phyloP scores from a whole-genome alignment of 768 basidiomycete genomes.

The Leccinum fibrillosum region DNA sequence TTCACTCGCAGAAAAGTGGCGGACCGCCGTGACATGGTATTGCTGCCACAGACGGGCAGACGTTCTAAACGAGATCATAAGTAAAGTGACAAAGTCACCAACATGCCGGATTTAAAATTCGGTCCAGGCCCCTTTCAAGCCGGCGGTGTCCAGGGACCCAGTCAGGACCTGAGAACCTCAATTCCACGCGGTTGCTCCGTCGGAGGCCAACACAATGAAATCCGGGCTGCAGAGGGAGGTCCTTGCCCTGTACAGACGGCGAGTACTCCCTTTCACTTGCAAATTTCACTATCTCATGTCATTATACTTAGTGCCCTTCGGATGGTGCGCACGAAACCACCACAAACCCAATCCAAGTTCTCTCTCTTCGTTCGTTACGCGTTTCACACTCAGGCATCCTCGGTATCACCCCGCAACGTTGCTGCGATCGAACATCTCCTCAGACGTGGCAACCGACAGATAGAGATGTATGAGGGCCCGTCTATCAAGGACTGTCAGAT shows the following conservation, averaged over 20 bases:
- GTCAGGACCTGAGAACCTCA: slow-evolving; percentile 6
- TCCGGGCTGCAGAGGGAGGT: slow-evolving; percentile 56
- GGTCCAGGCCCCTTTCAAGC: slow-evolving; percentile 5
- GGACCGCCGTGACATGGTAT: neutral
- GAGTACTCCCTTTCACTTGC: neutral
- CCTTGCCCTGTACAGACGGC: slow-evolving; percentile 55
- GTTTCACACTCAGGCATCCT: slow-evolving; percentile 62
- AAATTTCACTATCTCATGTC: slow-evolving; percentile 5
- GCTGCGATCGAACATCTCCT: slow-evolving; percentile 72
- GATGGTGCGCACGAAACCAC: slow-evolving; percentile 68
- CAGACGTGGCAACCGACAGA: slow-evolving; percentile 61
- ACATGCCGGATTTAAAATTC: neutral
- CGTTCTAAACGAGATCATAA: slow-evolving; percentile 18
- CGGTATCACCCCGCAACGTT: slow-evolving; percentile 63
- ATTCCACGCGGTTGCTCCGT: neutral
- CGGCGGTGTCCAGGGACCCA: slow-evolving; percentile 22
- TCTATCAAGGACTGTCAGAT: slow-evolving; percentile 75
- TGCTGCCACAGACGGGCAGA: slow-evolving; percentile 11
- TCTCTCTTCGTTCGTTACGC: slow-evolving; percentile 62
- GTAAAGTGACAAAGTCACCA: neutral
- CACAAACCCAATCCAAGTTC: slow-evolving; percentile 58
- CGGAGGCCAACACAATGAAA: slow-evolving; percentile 11
- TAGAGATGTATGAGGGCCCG: slow-evolving; percentile 66
- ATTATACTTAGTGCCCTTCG: slow-evolving; percentile 61
- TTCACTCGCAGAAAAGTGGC: slow-evolving; percentile 12